Evolutionary conservation across 2,329 filamentous ascomycete species (phyloP).

Genomic region (Botryotinia narcissicola): DNA sequence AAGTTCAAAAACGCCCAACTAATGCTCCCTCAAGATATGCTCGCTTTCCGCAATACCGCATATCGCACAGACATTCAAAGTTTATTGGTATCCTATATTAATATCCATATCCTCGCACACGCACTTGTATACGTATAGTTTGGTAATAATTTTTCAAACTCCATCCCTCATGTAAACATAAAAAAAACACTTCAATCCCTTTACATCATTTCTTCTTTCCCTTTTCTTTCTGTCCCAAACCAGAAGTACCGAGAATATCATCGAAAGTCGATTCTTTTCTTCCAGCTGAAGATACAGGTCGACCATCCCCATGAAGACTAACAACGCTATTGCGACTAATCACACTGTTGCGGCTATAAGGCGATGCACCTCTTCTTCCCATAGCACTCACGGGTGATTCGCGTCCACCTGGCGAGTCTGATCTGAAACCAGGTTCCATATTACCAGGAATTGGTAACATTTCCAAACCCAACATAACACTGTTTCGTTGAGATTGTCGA

Average conservation of each 20-base stretch:
- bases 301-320: background rate
- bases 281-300: conserved; percentile 6
- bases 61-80: background rate
- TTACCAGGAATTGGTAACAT: conserved; percentile 31
- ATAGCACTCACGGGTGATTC: conserved; percentile 8
- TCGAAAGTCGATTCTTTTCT: conserved; percentile 44
- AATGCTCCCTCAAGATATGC: background rate
- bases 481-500: conserved; percentile 30
- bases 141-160: background rate
- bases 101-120: background rate
- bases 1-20: background rate
- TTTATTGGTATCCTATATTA: conserved; percentile 6
- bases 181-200: background rate
- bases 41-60: conserved; percentile 1
- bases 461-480: conserved; percentile 36
- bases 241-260: conserved; percentile 46
- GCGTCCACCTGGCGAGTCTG: conserved; percentile 2
- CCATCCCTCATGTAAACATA: conserved; percentile 4
- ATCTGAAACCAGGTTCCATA: conserved; percentile 6
- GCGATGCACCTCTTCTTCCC: conserved; percentile 4
- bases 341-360: conserved; percentile 12
- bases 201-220: conserved; percentile 26
- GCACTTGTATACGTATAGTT: background rate
- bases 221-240: conserved; percentile 42
- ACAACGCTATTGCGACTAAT: background rate